Percentiles rank a stretch among this genome's conserved stretches.
Conservation (phyloP, 805 yeast species). For the Naumovozyma baii region DNA sequence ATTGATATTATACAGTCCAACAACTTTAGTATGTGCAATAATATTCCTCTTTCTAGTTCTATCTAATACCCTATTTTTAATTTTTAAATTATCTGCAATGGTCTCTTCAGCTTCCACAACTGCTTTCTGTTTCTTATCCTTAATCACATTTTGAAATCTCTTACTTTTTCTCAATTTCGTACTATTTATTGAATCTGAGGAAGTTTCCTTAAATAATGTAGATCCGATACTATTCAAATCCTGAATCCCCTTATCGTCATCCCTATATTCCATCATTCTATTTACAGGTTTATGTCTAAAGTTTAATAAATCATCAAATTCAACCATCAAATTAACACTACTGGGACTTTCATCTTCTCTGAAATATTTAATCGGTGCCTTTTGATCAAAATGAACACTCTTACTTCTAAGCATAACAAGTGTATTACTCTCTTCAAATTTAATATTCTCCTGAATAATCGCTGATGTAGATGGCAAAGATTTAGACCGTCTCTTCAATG, state of each 20-base stretch:
- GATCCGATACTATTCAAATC: constrained; percentile 4
- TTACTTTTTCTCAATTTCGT: constrained; percentile 10
- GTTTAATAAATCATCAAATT: constrained; percentile 24
- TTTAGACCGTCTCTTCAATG: constrained; percentile 30
- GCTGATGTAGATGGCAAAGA: constrained; percentile 35
- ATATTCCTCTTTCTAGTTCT: neutral
- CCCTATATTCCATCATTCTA: constrained; percentile 5
- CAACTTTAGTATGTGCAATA: constrained; percentile 4
- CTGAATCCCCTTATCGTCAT: constrained; percentile 7
- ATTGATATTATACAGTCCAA: constrained; percentile 21
- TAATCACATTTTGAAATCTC: constrained; percentile 8
- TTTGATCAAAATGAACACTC: constrained; percentile 74
- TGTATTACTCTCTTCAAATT: constrained; percentile 1
- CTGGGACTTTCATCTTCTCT: constrained; percentile 69
- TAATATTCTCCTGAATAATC: neutral
- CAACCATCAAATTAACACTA: constrained; percentile 42
- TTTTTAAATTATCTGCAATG: neutral
- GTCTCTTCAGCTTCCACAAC: neutral
- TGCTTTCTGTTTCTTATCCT: neutral
- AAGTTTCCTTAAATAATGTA: neutral
- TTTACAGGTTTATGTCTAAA: constrained; percentile 15
- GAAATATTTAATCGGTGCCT: constrained; percentile 65
- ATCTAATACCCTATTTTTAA: too few species aligned
- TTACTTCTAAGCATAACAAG: constrained; percentile 46
- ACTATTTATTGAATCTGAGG: neutral